phyloP scores from a whole-genome alignment of 805 yeast genomes.

The Ogataea pini region DNA sequence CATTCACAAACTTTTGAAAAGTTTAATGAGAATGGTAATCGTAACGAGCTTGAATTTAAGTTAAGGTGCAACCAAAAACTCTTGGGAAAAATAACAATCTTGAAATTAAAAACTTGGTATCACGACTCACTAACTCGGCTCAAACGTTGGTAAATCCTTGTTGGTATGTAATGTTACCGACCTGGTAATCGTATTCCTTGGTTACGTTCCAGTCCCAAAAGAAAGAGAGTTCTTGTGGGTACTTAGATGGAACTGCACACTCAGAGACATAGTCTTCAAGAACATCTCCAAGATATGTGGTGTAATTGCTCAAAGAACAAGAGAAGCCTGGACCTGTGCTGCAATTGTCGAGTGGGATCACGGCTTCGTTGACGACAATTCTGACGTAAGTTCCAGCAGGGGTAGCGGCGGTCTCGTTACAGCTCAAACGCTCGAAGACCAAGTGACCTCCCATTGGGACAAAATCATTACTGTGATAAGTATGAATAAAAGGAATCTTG shows the following conservation, averaged over 20 bases:
- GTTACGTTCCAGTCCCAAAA: constrained; percentile 21
- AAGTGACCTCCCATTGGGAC: constrained; percentile 55
- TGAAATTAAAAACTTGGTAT: neutral
- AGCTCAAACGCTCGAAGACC: constrained; percentile 38
- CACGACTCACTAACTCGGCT: neutral
- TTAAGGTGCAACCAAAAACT: too few species aligned
- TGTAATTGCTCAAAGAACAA: constrained; percentile 19
- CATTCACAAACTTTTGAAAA: too few species aligned
- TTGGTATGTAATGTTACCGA: constrained; percentile 11
- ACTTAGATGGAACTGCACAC: constrained; percentile 11
- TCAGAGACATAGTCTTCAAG: constrained; percentile 6
- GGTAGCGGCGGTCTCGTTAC: constrained; percentile 11
- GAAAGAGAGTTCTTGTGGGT: constrained; percentile 19
- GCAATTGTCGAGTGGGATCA: constrained; percentile 49
- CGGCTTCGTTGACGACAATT: constrained; percentile 51
- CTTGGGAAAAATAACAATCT: neutral
- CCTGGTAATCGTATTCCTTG: constrained; percentile 15
- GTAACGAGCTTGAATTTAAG: too few species aligned
- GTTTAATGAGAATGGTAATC: too few species aligned
- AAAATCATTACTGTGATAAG: constrained; percentile 48
- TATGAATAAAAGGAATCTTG: constrained; percentile 46
- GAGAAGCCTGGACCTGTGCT: constrained; percentile 53
- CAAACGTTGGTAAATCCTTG: constrained; percentile 3
- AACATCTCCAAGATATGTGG: constrained; percentile 24
- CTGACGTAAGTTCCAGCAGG: constrained; percentile 33